A percentile compares a stretch with the other conserved stretches of the same genome.
phyloP scores from a whole-genome alignment of 306 rosid species.

The Medicago truncatula region MtrunA17r5.0-ANR NC_053049.1:10373001-10373500 shows the following conservation, averaged over 20 bases:
- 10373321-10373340: constrained; percentile 64
- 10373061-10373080: constrained; percentile 19
- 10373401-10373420: constrained; percentile 48
- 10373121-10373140: constrained; percentile 3
- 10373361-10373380: constrained; percentile 65
- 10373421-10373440: constrained; percentile 69
- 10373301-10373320: constrained; percentile 84
- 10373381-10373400: constrained; percentile 78
- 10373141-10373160: constrained; percentile 50
- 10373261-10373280: constrained; percentile 64
- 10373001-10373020: too few species aligned
- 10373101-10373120: constrained; percentile 15
- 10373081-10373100: constrained; percentile 19
- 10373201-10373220: constrained; percentile 47
- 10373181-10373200: constrained; percentile 49
- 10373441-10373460: constrained; percentile 63
- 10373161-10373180: constrained; percentile 55
- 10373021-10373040: too few species aligned
- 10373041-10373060: background rate
- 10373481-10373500: constrained; percentile 59
- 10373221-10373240: constrained; percentile 53
- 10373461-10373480: constrained; percentile 79
- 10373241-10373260: constrained; percentile 54
- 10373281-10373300: constrained; percentile 66
- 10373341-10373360: constrained; percentile 57